phyloP scores from a whole-genome alignment of 140 eudicot genomes.

The Senecio squalidus region DNA sequence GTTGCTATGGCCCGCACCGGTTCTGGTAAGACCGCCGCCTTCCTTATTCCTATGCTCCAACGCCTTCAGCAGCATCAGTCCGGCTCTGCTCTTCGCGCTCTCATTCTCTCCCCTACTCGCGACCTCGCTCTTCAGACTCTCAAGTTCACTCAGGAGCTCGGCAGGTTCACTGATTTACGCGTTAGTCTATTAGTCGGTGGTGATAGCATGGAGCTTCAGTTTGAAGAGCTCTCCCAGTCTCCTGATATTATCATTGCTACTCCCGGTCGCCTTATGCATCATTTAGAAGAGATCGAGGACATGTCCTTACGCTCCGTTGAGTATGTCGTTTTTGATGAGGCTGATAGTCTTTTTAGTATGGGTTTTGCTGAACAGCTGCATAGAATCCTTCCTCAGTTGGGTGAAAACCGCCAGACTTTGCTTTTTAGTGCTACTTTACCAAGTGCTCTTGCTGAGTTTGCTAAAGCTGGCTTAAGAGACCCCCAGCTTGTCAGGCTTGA shows the following conservation, averaged over 20 bases:
- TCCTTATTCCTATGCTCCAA: constrained; percentile 82
- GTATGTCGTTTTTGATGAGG: constrained; percentile 95
- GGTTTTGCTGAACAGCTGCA: constrained; percentile 92
- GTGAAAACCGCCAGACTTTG: constrained; percentile 83
- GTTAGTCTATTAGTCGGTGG: too few species aligned
- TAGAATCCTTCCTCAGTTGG: constrained; percentile 56
- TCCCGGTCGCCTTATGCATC: constrained; percentile 98
- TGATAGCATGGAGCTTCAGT: constrained; percentile 92
- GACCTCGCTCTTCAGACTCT: constrained; percentile 92
- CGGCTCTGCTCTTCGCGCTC: constrained; percentile 71
- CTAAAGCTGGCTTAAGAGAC: constrained; percentile 89
- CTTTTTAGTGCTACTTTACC: constrained; percentile 96
- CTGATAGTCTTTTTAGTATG: constrained; percentile 88
- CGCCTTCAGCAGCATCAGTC: constrained; percentile 62
- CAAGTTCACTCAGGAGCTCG: constrained; percentile 76
- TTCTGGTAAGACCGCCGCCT: constrained; percentile 94
- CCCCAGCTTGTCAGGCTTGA: constrained; percentile 89
- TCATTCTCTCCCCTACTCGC: constrained; percentile 72
- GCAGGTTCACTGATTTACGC: constrained; percentile 76
- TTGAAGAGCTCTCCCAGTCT: constrained; percentile 80
- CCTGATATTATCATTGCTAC: constrained; percentile 93
- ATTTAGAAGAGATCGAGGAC: constrained; percentile 78
- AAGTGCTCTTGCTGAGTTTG: constrained; percentile 87
- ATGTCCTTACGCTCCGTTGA: constrained; percentile 86
- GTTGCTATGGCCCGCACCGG: constrained; percentile 99